Base-by-base conservation (phyloP, 805 yeast species). In the Candida broadrunensis region DNA sequence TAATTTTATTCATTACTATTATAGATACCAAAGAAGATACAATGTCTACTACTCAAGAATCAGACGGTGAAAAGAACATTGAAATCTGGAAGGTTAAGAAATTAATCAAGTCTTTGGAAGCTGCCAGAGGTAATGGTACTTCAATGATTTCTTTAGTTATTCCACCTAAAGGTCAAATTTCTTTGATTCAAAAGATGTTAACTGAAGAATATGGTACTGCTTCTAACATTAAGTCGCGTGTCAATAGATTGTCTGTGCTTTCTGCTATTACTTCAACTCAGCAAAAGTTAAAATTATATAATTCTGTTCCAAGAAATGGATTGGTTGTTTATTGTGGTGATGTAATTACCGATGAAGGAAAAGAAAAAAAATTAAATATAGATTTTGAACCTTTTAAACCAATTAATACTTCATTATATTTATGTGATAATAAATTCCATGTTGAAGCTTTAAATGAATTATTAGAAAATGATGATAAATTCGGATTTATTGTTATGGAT, bases 351-450 rank as follows among this genome's bases (percentile, higher is more conserved):
- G 95, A 85, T 46, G 98, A 93, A 66, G 99, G 99, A 57, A 93
- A 93, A 65, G 96, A 89, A 72, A 88, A 93, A 73, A 93, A 90
- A 69, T 83, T 93, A 58, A 91, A 91, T 55, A 89, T 93, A 55
- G 98, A 93, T 62, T 93, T 93, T 55, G 99, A 93, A 72, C 99
- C 99, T 23, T 93, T 93, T 77, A 93, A 93, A 72, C 97, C 99
- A 44, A 93, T 93, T 69, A 93, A 93, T 73, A 93, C 99, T n/a
- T 86, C 97, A 15, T 63, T 70, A 47, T 93, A 93, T 62, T 67
- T 90, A 54, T 93, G 99, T 80, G 99, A 93, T 74, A 91, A 90
- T 73, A 91, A 91, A 65, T 93, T 93, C 76, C 99, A 93, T 65
- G 95, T 96, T 23, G 99, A 93, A 70, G 97, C 96, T 5, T 77